Evolutionary conservation across 768 basidiomycete genomes (phyloP).

Genomic region (Thelephora aurantiotincta): DNA sequence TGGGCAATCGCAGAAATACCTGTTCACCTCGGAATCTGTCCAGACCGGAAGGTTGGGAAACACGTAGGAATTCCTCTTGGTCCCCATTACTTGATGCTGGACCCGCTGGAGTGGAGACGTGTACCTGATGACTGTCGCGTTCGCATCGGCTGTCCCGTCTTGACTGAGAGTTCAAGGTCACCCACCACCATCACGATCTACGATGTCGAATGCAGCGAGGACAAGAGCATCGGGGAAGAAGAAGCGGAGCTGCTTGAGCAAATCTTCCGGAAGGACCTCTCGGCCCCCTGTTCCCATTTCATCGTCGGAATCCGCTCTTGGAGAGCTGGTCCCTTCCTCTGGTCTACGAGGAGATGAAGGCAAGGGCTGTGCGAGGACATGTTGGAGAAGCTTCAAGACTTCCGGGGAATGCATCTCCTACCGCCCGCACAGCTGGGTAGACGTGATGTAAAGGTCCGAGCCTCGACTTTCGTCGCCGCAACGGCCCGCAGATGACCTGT

Average conservation of each 20-base stretch:
- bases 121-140: conserved; percentile 42
- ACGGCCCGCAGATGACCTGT: too few relatives aligned
- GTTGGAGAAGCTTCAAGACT: too few relatives aligned
- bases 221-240: conserved; percentile 51
- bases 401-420: too few relatives aligned
- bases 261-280: conserved; percentile 20
- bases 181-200: conserved; percentile 57
- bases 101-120: conserved; percentile 38
- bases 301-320: too few relatives aligned
- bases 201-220: conserved; percentile 61
- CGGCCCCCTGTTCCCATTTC: too few relatives aligned
- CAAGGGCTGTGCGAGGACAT: too few relatives aligned
- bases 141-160: neutral
- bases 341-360: too few relatives aligned
- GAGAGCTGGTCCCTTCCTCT: too few relatives aligned
- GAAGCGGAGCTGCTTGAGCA: conserved; percentile 37
- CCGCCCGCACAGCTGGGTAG: too few relatives aligned
- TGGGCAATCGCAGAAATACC: conserved; percentile 55
- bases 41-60: conserved; percentile 29
- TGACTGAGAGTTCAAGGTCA: neutral
- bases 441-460: too few relatives aligned
- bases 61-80: conserved; percentile 48
- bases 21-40: conserved; percentile 12
- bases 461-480: too few relatives aligned
- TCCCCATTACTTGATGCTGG: conserved; percentile 57